Base-by-base conservation (phyloP, 2,329 filamentous ascomycete genomes). In the Aspergillus latus region DNA sequence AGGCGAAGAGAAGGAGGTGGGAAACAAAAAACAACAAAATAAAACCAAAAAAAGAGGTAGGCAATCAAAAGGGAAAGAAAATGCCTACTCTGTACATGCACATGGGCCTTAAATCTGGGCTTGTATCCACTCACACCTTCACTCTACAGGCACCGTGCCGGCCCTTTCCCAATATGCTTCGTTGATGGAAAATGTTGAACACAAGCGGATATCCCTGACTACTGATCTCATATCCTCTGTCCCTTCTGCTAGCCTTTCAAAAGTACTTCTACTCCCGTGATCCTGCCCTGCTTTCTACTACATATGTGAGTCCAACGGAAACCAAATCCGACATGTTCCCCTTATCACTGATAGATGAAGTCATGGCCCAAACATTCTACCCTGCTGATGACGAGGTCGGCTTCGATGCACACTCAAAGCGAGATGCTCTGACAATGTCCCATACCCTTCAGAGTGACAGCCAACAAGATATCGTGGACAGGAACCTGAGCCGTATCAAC, bases 21-120 rank as follows among this genome's bases (percentile, higher is more conserved):
- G 21, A 21, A 21, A 21, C 21, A 21, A 21, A 21, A 21, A 21
- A 21, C 21, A 21, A 21, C 21, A 21, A 21, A 21, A 21, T 21
- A 21, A 21, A 21, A 21, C 21, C 21, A 52, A 54, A 55, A 50
- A 56, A 54, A 49, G 43, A 53, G 54, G 46, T 56, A 60, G 54
- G 59, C 62, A 64, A 66, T 66, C 64, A 66, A 11, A 42, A 55
- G n/a, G 39, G 58, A 58, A 60, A 64, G 34, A 52, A 53, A 49
- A 49, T 53, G 67, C 59, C 62, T 62, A 62, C 62, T 59, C 61
- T 21, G 21, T 21, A 21, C 21, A 21, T 21, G 62, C 68, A 67
- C 65, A 67, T 66, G 66, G 52, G 21, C 21, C 62, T 69, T 70
- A 70, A 70, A 69, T 67, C 64, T 66, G 62, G 64, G 62, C 63